phyloP scores from a whole-genome alignment of 73 alveolate genomes.

The Paramecium sonneborni region DNA sequence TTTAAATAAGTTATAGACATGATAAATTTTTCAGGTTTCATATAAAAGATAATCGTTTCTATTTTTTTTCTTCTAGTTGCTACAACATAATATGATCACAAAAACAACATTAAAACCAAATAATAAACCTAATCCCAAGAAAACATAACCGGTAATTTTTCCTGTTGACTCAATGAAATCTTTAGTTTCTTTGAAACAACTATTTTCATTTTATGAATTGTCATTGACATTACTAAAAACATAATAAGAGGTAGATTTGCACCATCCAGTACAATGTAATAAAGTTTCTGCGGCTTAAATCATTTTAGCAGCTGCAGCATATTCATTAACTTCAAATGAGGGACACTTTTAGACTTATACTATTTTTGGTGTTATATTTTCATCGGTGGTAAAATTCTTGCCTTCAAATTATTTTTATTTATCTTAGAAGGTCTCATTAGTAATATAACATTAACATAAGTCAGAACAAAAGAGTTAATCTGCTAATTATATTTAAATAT shows the following conservation, averaged over 20 bases:
- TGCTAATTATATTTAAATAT: not conserved
- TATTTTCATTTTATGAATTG: not conserved
- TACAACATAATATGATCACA: not conserved
- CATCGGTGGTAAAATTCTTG: not conserved
- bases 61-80: not conserved
- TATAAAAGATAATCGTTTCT: too few species aligned
- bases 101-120: not conserved
- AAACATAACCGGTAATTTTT: not conserved
- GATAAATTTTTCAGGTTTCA: too few species aligned
- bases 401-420: not conserved
- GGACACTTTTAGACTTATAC: not conserved
- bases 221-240: not conserved
- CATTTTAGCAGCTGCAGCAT: not conserved
- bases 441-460: not conserved
- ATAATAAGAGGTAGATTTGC: not conserved
- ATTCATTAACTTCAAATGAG: not conserved
- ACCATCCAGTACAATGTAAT: not conserved
- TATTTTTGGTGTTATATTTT: not conserved
- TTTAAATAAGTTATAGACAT: too few species aligned
- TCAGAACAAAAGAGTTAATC: not conserved
- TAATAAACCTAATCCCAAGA: not conserved
- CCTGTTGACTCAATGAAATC: not conserved
- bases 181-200: not conserved
- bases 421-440: not conserved
- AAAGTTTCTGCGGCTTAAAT: not conserved